A percentile compares a stretch with the other conserved stretches of the same genome.
Conservation (phyloP, 805 yeast genomes). For the Torulaspora indica region DNA sequence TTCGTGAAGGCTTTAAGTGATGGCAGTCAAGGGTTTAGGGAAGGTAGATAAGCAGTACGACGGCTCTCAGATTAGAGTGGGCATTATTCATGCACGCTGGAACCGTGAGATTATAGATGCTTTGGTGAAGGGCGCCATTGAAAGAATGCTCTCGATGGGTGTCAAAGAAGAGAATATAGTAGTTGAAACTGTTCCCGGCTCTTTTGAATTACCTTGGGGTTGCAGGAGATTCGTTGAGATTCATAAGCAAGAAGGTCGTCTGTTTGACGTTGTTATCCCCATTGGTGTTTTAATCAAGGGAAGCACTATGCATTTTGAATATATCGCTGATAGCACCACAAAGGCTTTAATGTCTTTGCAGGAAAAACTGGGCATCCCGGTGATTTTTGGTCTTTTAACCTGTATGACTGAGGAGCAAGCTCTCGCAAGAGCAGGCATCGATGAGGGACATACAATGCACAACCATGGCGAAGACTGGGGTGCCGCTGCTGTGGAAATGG, state of each 20-base stretch:
- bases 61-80: conserved; percentile 66
- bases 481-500: conserved; percentile 98
- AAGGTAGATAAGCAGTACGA: conserved; percentile 62
- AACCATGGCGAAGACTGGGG: conserved; percentile 89
- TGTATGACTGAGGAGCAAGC: conserved; percentile 95
- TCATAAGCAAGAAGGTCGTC: conserved; percentile 40
- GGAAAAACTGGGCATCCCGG: conserved; percentile 64
- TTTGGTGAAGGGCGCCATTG: conserved; percentile 71
- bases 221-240: conserved; percentile 50
- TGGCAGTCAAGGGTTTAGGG: conserved; percentile 84
- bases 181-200: conserved; percentile 88
- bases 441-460: conserved; percentile 46
- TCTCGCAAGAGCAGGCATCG: conserved; percentile 84
- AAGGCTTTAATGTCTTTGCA: conserved; percentile 81
- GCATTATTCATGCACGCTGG: conserved; percentile 96
- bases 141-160: conserved; percentile 55
- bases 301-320: conserved; percentile 96
- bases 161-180: conserved; percentile 73
- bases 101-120: conserved; percentile 71
- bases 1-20: conserved; percentile 20
- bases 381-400: conserved; percentile 89
- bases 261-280: conserved; percentile 82
- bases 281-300: conserved; percentile 96
- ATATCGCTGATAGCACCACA: conserved; percentile 87
- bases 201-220: conserved; percentile 89